Evolutionary conservation across 352 stramenopile species (phyloP).

Genomic region (Phytophthora macrochlamydospora): DNA sequence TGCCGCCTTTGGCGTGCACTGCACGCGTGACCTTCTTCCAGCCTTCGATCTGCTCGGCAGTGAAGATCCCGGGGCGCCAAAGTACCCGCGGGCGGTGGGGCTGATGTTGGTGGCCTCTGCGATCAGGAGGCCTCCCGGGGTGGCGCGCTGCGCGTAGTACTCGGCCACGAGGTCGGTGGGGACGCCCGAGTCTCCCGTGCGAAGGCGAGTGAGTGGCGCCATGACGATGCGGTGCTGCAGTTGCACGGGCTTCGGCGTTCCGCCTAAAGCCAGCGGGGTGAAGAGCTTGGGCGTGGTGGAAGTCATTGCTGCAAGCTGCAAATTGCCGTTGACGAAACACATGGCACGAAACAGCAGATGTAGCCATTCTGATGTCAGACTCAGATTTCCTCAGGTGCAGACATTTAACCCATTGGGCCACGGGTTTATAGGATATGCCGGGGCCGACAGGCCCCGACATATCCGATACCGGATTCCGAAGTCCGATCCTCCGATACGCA

Average conservation of each 20-base stretch:
- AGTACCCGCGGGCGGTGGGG: slow-evolving; percentile 21
- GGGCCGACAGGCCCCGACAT: background rate
- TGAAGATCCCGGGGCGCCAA: slow-evolving; percentile 50
- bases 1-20: slow-evolving; percentile 78
- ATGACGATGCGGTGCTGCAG: slow-evolving; percentile 53
- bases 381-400: too few species aligned
- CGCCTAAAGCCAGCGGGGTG: slow-evolving; percentile 28
- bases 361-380: too few species aligned
- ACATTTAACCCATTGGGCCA: too few species aligned
- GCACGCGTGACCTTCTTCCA: slow-evolving; percentile 63
- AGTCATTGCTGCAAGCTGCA: slow-evolving; percentile 17
- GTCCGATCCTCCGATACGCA: background rate
- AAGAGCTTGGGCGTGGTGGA: slow-evolving; percentile 29
- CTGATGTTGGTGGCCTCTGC: slow-evolving; percentile 52
- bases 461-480: background rate
- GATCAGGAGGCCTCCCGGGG: slow-evolving; percentile 45
- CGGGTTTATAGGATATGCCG: background rate
- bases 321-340: slow-evolving; percentile 1
- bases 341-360: too few species aligned
- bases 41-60: slow-evolving; percentile 40
- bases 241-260: slow-evolving; percentile 21
- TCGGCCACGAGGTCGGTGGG: slow-evolving; percentile 28
- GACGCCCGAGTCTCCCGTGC: slow-evolving; percentile 23
- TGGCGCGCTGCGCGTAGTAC: slow-evolving; percentile 51
- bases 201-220: slow-evolving; percentile 44